Evolutionary conservation across 345 rosid genomes (phyloP), one percentile per base, ranked within the genome.

Genomic region (Punica granatum): DNA sequence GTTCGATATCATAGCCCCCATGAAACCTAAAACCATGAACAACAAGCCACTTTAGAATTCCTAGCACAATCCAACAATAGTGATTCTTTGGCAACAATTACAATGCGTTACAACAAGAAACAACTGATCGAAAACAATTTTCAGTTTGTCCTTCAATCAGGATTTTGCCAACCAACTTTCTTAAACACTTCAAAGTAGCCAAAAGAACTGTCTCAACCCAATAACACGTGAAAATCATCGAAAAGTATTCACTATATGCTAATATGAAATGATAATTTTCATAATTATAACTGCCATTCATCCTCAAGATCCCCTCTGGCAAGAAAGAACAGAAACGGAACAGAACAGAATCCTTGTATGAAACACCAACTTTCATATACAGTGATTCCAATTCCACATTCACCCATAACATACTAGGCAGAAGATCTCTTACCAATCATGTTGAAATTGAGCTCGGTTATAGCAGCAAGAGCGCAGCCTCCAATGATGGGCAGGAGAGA

Each of bases 1-100:
- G 70, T 93, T 93, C 2, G 99, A 93, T 73, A 93, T 89, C 96
- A 90, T 93, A 0, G 97, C 99, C 30, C 99, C 99, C 99, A 93
- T 89, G 67, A 93, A 93, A 68, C 99, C 99, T 93, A 74, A 41
- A 73, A 64, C 58, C 59, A 33, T 69, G 13, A 56, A 25, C 30
- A 70, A 73, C 42, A 64, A 37, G 33, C 33, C 13, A 66, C 36
- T 60, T 66, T 64, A 76, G 44, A 61, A 60, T 36, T 41, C 64
- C 30, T 49, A 32, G 12, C 70, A 49, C 70, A 41, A 32, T 23
- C 32, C 2, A 68, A n/a, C 41, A n/a, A 68, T 32, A 5, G 31
- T 16, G 26, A 37, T 63, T 21, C 30, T 16, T 36, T 60, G 44
- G 16, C n/a, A 46, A 3, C 53, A 1, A 44, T 19, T 19, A 19